Percentiles rank a stretch among this genome's conserved stretches.
phyloP scores from a whole-genome alignment of 768 basidiomycete genomes.

The Hygrocybe coccinea region DNA sequence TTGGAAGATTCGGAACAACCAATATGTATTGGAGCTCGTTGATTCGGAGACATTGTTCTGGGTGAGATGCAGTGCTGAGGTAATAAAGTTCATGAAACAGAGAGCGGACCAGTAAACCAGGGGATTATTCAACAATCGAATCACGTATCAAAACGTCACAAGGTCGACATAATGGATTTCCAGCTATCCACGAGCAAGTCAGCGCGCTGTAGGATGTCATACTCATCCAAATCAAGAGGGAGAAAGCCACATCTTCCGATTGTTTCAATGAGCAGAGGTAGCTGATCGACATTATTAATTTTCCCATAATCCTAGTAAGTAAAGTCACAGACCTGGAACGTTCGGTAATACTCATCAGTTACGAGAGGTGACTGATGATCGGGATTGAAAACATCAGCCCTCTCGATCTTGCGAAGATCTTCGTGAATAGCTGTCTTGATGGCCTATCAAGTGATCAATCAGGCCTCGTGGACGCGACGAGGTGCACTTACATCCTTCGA shows the following conservation, averaged over 20 bases:
- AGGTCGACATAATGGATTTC: not conserved
- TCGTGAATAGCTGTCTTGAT: slow-evolving; percentile 1
- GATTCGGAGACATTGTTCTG: too few relatives aligned
- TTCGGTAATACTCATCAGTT: not conserved
- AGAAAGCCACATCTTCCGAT: not conserved
- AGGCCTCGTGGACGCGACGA: not conserved
- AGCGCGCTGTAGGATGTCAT: not conserved
- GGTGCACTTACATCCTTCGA: not conserved
- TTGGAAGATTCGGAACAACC: too few relatives aligned
- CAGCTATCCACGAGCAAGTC: not conserved
- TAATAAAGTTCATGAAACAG: too few relatives aligned
- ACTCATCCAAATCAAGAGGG: slow-evolving; percentile 3
- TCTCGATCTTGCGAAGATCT: not conserved
- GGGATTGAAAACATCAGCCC: not conserved
- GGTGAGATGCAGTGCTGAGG: too few relatives aligned
- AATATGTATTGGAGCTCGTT: too few relatives aligned
- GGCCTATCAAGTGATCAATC: not conserved
- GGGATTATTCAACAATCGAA: too few relatives aligned
- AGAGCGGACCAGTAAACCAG: too few relatives aligned
- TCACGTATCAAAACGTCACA: too few relatives aligned
- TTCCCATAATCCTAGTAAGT: not conserved
- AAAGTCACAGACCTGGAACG: not conserved
- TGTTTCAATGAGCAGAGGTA: not conserved
- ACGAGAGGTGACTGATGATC: not conserved
- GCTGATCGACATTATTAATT: not conserved